These are phyloP conservation scores for Filosporella fistucella DNA, from an alignment of 495 filamentous ascomycete species.

Conservation along the genomic window DNA sequence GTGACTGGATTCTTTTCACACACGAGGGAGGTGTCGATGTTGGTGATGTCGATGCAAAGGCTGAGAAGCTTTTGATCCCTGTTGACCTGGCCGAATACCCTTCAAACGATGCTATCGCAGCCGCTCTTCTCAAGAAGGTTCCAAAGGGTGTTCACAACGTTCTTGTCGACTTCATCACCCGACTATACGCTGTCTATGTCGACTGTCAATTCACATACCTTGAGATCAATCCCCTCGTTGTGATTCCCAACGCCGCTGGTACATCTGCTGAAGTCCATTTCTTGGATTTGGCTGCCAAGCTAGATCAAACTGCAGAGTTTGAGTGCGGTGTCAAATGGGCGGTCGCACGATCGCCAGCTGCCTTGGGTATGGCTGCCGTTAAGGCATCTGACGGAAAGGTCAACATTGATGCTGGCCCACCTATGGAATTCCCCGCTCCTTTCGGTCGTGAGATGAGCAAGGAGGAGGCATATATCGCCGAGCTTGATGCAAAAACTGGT, in stretches of 20 bases:
- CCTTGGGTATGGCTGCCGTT: slow-evolving; percentile 69
- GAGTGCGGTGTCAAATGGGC: slow-evolving; percentile 99
- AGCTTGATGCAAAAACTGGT: slow-evolving; percentile 98
- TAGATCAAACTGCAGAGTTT: slow-evolving; percentile 99
- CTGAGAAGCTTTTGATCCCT: slow-evolving; percentile 95
- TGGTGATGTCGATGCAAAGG: slow-evolving; percentile 98
- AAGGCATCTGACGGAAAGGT: slow-evolving; percentile 64
- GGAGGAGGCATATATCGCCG: slow-evolving; percentile 97
- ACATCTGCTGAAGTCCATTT: slow-evolving; percentile 97
- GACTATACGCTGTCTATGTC: slow-evolving; percentile 91
- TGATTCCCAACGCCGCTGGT: slow-evolving; percentile 86
- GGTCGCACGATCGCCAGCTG: slow-evolving; percentile 80
- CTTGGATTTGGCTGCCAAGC: slow-evolving; percentile 96
- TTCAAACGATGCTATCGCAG: slow-evolving; percentile 90
- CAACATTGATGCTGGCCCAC: slow-evolving; percentile 93
- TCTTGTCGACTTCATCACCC: slow-evolving; percentile 94
- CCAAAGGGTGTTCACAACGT: slow-evolving; percentile 95
- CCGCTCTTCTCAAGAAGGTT: slow-evolving; percentile 81
- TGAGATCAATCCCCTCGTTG: slow-evolving; percentile 98
- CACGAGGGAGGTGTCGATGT: slow-evolving; percentile 99
- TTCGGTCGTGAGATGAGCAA: slow-evolving; percentile 98
- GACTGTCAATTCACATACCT: slow-evolving; percentile 99
- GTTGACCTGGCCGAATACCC: slow-evolving; percentile 94
- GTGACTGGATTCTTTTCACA: slow-evolving; percentile 99
- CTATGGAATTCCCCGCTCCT: slow-evolving; percentile 97